Conservation (phyloP, 768 basidiomycete genomes). For the Boletus pseudopeckii region DNA sequence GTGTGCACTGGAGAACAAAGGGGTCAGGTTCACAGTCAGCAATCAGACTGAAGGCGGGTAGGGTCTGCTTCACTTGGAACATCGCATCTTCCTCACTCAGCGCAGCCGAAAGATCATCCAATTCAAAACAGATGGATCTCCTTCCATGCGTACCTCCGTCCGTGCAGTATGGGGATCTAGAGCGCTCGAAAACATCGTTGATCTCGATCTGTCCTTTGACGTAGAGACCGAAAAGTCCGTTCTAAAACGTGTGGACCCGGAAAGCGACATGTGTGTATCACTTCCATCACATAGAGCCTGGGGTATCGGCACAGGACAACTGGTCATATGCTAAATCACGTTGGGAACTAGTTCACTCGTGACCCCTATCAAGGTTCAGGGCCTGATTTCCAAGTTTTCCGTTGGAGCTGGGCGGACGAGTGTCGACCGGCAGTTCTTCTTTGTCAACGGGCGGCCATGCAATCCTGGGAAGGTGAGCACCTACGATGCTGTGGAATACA, state of each 20-base stretch:
- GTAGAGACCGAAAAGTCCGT: conserved; percentile 59
- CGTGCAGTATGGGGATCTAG: conserved; percentile 84
- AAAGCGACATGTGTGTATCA: conserved; percentile 21
- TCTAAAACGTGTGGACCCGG: conserved; percentile 18
- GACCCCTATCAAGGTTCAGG: conserved; percentile 57
- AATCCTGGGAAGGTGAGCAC: conserved; percentile 61
- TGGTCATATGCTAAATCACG: not conserved
- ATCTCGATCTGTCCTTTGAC: conserved; percentile 65
- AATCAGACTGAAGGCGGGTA: conserved; percentile 73
- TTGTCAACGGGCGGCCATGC: conserved; percentile 88
- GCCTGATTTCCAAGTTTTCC: conserved; percentile 81
- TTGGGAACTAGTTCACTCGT: conserved; percentile 13
- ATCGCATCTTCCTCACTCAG: conserved; percentile 1
- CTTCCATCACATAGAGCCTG: not conserved
- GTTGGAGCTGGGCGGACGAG: conserved; percentile 72
- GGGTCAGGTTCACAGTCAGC: conserved; percentile 69
- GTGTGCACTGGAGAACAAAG: conserved; percentile 52
- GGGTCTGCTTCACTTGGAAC: conserved; percentile 16
- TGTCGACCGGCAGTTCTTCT: conserved; percentile 89
- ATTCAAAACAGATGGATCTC: conserved; percentile 67
- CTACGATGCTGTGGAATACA: not conserved
- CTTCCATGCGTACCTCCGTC: conserved; percentile 60
- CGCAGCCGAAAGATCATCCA: conserved; percentile 61
- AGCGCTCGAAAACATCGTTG: conserved; percentile 67
- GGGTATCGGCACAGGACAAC: not conserved